phyloP scores from a whole-genome alignment of 2,329 filamentous ascomycete genomes.

The Stromatinia cepivora region DNA sequence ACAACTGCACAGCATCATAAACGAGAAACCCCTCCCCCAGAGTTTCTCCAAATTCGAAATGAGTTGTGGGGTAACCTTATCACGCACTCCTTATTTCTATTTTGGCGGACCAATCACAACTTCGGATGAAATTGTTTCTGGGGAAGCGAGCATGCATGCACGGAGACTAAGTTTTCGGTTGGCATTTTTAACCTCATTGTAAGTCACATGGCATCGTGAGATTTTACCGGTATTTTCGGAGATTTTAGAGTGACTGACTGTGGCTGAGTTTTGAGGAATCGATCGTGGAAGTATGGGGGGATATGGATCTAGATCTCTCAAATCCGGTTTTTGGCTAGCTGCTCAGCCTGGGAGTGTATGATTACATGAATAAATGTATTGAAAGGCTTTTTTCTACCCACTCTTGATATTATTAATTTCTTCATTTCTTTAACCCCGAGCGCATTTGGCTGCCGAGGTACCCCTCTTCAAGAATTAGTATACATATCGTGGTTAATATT shows the following conservation, averaged over 20 bases:
- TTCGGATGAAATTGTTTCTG: not conserved
- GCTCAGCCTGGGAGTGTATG: not conserved
- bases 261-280: no score
- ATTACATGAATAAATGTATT: not conserved
- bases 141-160: conserved; percentile 1
- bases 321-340: no score
- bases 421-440: not conserved
- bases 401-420: not conserved
- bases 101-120: not conserved
- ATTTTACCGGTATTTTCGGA: no score
- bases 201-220: no score
- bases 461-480: not conserved
- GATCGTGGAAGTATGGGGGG: no score
- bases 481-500: not conserved
- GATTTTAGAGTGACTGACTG: no score
- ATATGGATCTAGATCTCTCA: no score
- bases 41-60: not conserved
- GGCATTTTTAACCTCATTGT: no score
- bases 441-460: not conserved
- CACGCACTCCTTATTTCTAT: not conserved
- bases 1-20: no score
- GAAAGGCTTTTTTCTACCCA: not conserved
- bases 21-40: not conserved
- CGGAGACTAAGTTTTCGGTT: not conserved
- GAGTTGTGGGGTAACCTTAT: not conserved